These are phyloP conservation scores for Pilasporangium apinafurcum DNA, from an alignment of 352 stramenopile genomes.

Conservation along the genomic window DNA sequence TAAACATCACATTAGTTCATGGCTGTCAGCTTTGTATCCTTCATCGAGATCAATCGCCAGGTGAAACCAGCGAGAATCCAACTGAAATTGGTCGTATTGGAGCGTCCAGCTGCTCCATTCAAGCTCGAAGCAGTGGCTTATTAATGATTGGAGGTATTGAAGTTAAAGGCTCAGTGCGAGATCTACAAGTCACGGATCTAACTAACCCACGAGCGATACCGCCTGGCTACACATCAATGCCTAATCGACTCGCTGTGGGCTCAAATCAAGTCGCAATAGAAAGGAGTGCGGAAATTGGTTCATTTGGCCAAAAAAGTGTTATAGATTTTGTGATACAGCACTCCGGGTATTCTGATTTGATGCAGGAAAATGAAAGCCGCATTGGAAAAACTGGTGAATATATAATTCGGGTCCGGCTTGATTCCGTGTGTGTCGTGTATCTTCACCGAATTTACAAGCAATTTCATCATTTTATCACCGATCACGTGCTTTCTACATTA, in stretches of 20 bases:
- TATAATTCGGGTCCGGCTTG: constrained; percentile 47
- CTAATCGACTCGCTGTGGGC: constrained; percentile 66
- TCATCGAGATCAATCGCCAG: constrained; percentile 23
- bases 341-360: background rate
- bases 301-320: constrained; percentile 56
- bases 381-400: constrained; percentile 6
- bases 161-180: constrained; percentile 60
- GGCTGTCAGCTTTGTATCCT: constrained; percentile 32
- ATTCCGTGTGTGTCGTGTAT: constrained; percentile 79
- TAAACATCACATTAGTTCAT: constrained; percentile 19
- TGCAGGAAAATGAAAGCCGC: constrained; percentile 2
- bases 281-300: constrained; percentile 23
- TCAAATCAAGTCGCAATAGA: constrained; percentile 47
- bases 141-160: no score
- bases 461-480: constrained; percentile 67
- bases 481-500: constrained; percentile 34
- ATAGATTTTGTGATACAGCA: constrained; percentile 52
- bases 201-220: constrained; percentile 32
- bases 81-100: constrained; percentile 1
- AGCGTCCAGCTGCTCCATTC: no score
- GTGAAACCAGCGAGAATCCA: background rate
- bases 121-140: constrained; percentile 11
- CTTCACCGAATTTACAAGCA: constrained; percentile 86
- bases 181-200: constrained; percentile 66
- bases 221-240: constrained; percentile 21